phyloP scores from a whole-genome alignment of 2,329 filamentous ascomycete genomes.

The Ophiostoma ulmi region DNA sequence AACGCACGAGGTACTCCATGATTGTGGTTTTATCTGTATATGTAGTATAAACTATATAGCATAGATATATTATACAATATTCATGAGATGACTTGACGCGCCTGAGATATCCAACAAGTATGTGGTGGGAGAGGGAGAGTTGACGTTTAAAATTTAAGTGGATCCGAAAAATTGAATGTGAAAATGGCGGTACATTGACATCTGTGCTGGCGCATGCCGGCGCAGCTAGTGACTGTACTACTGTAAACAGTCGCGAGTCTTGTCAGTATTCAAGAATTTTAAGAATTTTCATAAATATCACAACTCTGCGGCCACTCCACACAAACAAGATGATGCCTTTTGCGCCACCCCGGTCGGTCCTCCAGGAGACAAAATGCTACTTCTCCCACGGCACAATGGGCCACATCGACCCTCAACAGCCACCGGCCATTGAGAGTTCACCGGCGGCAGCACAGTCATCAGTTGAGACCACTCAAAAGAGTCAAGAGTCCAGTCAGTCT shows the following conservation, averaged over 20 bases:
- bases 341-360: slow-evolving; percentile 40
- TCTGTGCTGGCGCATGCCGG: neutral
- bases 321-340: slow-evolving; percentile 43
- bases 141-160: slow-evolving; percentile 25
- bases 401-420: slow-evolving; percentile 65
- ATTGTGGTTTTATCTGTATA: neutral
- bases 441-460: neutral
- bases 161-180: slow-evolving; percentile 22
- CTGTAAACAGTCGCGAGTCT: slow-evolving; percentile 7
- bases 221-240: neutral
- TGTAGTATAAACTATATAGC: no score
- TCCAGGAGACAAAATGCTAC: slow-evolving; percentile 63
- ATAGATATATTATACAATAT: neutral
- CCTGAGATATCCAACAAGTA: neutral
- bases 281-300: neutral
- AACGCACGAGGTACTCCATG: slow-evolving; percentile 81
- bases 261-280: neutral
- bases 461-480: neutral
- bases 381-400: slow-evolving; percentile 64
- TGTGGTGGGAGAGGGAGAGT: neutral
- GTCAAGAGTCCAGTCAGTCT: neutral
- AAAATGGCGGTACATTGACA: slow-evolving; percentile 12
- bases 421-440: slow-evolving; percentile 47
- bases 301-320: neutral
- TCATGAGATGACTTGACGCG: neutral